These are phyloP conservation scores for Candida verbasci DNA, from an alignment of 805 yeast species.

Conservation along the genomic window DNA sequence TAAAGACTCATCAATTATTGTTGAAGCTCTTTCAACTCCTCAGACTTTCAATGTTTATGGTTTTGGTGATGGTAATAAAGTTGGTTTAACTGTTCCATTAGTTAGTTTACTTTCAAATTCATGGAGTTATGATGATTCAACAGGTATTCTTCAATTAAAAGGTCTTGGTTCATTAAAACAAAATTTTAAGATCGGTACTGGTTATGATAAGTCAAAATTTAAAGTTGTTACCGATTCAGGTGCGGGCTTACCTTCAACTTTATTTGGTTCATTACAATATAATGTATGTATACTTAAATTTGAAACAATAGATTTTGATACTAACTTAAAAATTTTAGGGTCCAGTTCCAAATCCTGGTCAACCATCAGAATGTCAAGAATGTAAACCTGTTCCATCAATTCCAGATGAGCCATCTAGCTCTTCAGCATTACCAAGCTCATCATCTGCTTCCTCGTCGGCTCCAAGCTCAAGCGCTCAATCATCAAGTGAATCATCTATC, in stretches of 20 bases:
- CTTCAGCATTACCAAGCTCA: no score
- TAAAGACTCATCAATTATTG: slow-evolving; percentile 13
- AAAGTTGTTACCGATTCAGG: slow-evolving; percentile 9
- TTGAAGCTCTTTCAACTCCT: slow-evolving; percentile 9
- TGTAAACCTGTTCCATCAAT: no score
- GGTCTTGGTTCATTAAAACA: slow-evolving; percentile 2
- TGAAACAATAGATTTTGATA: no score
- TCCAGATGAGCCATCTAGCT: no score
- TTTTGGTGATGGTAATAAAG: slow-evolving; percentile 15
- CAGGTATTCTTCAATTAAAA: slow-evolving; percentile 18
- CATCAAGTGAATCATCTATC: no score
- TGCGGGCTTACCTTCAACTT: slow-evolving; percentile 14
- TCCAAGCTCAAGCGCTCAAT: no score
- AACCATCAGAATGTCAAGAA: no score
- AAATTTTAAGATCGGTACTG: slow-evolving; percentile 5
- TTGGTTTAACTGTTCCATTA: not conserved
- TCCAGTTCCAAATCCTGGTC: no score
- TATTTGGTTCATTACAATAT: slow-evolving; percentile 9
- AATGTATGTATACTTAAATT: no score
- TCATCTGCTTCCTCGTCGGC: no score
- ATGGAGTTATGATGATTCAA: slow-evolving; percentile 9
- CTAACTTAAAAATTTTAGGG: no score
- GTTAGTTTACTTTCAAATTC: not conserved
- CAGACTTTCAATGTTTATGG: slow-evolving; percentile 19
- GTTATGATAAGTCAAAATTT: not conserved